These are phyloP conservation scores for Nitzschia inconspicua DNA, from an alignment of 108 stramenopile genomes.

Conservation along the genomic window DNA sequence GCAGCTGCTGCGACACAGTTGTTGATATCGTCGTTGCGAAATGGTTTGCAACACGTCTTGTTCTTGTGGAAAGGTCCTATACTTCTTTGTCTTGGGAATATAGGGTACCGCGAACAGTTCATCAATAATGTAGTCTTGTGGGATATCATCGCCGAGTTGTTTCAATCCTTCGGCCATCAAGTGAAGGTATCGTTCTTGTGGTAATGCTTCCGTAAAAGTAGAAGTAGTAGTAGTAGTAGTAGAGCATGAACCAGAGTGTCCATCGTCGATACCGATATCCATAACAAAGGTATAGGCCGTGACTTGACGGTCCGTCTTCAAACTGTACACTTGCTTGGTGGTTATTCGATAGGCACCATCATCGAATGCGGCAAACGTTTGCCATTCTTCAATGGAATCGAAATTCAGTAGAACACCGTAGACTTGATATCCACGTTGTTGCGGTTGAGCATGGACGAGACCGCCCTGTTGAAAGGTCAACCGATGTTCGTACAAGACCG, in stretches of 20 bases:
- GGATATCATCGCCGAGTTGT: constrained; percentile 1
- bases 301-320: no score
- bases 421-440: constrained; percentile 20
- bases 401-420: constrained; percentile 30
- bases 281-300: no score
- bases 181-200: constrained; percentile 32
- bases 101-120: constrained; percentile 10
- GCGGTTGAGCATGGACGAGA: constrained; percentile 14
- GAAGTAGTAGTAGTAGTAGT: no score
- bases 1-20: not conserved
- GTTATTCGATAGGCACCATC: no score
- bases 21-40: constrained; percentile 6
- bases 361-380: constrained; percentile 13
- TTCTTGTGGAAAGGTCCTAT: constrained; percentile 11
- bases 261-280: no score
- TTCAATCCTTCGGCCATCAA: constrained; percentile 26
- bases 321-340: no score
- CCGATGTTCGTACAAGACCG: constrained; percentile 23
- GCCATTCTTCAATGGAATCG: constrained; percentile 7
- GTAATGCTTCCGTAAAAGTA: no score
- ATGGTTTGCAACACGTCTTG: constrained; percentile 5
- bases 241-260: no score
- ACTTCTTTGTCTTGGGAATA: constrained; percentile 11
- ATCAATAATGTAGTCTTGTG: constrained; percentile 26
- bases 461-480: constrained; percentile 25